Conservation (phyloP, 139 green algal species). For the Yamagishiella unicocca region DNA sequence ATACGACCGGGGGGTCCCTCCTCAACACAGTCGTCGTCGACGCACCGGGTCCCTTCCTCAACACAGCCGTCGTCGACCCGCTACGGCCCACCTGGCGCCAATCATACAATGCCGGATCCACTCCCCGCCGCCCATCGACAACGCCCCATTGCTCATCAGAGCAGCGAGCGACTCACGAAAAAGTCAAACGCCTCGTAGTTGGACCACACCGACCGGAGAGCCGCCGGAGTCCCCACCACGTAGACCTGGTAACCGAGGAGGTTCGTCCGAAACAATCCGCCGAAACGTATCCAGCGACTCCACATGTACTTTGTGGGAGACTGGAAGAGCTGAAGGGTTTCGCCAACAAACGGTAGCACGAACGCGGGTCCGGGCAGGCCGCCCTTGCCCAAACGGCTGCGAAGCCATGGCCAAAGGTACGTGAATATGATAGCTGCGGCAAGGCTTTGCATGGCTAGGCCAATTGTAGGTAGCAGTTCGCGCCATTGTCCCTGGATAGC, state of each 20-base stretch:
- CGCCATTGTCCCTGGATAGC: neutral
- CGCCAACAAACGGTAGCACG: slow-evolving; percentile 1
- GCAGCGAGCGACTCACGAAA: neutral
- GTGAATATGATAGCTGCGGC: neutral
- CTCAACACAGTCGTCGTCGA: neutral
- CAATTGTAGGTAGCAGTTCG: neutral
- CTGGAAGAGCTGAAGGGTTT: neutral
- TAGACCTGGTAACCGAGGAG: neutral
- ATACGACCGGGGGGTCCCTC: neutral
- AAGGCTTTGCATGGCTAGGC: neutral
- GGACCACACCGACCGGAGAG: neutral
- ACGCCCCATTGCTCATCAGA: neutral
- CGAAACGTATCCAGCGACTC: neutral
- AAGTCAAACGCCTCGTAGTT: slow-evolving; percentile 5
- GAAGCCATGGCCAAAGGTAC: neutral
- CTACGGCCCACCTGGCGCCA: neutral
- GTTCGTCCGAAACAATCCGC: neutral
- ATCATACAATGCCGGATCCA: neutral
- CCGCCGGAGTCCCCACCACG: neutral
- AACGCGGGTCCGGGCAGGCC: neutral
- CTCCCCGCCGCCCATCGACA: neutral
- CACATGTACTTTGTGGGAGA: slow-evolving; percentile 17
- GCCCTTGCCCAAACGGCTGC: neutral
- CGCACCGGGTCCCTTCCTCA: neutral
- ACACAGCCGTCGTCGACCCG: neutral